Conservation (phyloP, 2,329 filamentous ascomycete species). For the Podosphaera xanthii region DNA sequence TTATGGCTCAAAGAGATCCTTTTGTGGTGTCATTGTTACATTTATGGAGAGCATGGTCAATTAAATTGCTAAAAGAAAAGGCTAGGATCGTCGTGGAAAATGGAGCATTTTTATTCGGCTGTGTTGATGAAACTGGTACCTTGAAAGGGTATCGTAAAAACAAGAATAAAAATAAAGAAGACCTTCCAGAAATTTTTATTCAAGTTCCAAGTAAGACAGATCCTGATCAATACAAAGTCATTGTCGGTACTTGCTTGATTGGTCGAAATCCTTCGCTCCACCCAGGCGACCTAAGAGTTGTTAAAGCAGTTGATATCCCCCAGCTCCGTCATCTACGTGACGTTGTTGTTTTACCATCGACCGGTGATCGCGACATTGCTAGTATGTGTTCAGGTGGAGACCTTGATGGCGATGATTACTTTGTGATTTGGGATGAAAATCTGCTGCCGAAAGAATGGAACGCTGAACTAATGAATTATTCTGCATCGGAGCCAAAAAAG, state of each 20-base stretch:
- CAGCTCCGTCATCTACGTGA: constrained; percentile 57
- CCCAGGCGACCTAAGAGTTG: constrained; percentile 74
- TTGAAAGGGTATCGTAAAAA: constrained; percentile 46
- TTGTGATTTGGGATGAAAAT: constrained; percentile 71
- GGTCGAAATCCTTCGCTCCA: constrained; percentile 88
- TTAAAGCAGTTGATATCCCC: constrained; percentile 56
- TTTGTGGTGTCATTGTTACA: constrained; percentile 60
- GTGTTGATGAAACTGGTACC: constrained; percentile 61
- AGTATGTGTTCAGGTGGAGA: constrained; percentile 95
- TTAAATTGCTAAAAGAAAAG: constrained; percentile 83
- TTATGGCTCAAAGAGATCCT: constrained; percentile 52
- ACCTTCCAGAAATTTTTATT: constrained; percentile 69
- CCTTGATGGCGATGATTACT: constrained; percentile 85
- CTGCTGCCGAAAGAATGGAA: constrained; percentile 53
- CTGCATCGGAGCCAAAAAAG: constrained; percentile 29
- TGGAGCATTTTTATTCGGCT: constrained; percentile 73
- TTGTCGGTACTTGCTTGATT: constrained; percentile 59
- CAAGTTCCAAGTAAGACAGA: constrained; percentile 43
- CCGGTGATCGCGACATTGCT: constrained; percentile 61
- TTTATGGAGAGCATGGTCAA: constrained; percentile 72
- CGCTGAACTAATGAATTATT: constrained; percentile 55
- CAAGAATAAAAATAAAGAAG: constrained; percentile 20
- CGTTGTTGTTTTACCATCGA: constrained; percentile 69
- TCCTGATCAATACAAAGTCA: constrained; percentile 31
- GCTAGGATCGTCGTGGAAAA: constrained; percentile 62